Percentiles rank a stretch among this genome's conserved stretches.
These are phyloP conservation scores for Nothophoma quercina DNA, from an alignment of 2,329 filamentous ascomycete species.

Conservation along the genomic window DNA sequence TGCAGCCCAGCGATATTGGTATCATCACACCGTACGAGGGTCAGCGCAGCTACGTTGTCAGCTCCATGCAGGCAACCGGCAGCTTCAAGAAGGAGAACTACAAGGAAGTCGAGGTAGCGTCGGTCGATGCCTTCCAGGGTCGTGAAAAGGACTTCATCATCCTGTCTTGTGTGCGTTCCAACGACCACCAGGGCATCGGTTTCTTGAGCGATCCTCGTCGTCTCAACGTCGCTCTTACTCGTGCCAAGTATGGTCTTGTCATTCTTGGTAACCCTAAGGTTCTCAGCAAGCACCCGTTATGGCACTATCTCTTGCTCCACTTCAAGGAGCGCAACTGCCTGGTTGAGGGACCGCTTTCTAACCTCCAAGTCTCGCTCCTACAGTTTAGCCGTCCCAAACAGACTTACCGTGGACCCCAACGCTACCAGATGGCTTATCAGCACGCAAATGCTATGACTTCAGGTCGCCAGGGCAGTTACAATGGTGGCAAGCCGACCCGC, in stretches of 20 bases:
- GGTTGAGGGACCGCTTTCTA: slow-evolving; percentile 92
- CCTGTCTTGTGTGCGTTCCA: slow-evolving; percentile 95
- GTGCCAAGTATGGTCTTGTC: slow-evolving; percentile 94
- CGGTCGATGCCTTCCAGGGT: slow-evolving; percentile 97
- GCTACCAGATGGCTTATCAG: slow-evolving; percentile 82
- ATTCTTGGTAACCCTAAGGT: slow-evolving; percentile 98
- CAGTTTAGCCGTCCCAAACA: slow-evolving; percentile 96
- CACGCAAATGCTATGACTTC: slow-evolving; percentile 68
- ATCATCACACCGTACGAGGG: slow-evolving; percentile 99
- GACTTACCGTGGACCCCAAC: slow-evolving; percentile 86
- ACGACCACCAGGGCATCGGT: slow-evolving; percentile 98
- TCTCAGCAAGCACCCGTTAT: slow-evolving; percentile 94
- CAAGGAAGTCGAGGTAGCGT: slow-evolving; percentile 98
- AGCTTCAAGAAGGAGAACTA: slow-evolving; percentile 98
- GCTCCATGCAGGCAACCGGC: slow-evolving; percentile 98
- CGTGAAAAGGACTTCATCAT: slow-evolving; percentile 99
- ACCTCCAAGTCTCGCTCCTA: slow-evolving; percentile 92
- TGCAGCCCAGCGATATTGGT: slow-evolving; percentile 92
- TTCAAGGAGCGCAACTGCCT: slow-evolving; percentile 98
- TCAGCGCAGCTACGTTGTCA: slow-evolving; percentile 96
- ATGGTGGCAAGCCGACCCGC: slow-evolving; percentile 58
- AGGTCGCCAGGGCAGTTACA: slow-evolving; percentile 49
- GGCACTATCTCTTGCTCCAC: slow-evolving; percentile 93
- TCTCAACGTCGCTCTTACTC: slow-evolving; percentile 94
- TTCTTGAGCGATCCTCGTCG: slow-evolving; percentile 97